Evolutionary conservation across 345 rosid genomes (phyloP), one percentile per base, ranked within the genome.

Genomic region (Ceriops zippeliana): DNA sequence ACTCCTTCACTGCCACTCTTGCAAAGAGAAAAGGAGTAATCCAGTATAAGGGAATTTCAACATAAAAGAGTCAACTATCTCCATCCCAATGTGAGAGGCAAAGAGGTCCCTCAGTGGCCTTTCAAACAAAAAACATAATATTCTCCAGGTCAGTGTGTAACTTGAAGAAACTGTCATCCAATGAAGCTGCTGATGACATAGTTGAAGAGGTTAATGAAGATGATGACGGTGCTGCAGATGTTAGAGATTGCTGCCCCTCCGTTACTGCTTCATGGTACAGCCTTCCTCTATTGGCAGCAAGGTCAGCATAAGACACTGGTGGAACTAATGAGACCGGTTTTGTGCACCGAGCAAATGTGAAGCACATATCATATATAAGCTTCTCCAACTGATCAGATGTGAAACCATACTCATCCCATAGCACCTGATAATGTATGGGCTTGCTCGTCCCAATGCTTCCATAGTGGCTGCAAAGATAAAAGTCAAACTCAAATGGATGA

Each of bases 371-470:
- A 56, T 89, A 93, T 31, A 86, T 90, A 32, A 93, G 85, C 77
- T 84, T 76, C 76, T 93, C 91, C 73, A 89, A 63, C 26, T 80
- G 72, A 57, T 93, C 96, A 0, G 98, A 89, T 6, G 82, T 63
- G 67, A 90, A 86, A 5, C 75, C 73, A 13, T 90, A 80, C 60
- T 90, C 96, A 46, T 92, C 96, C 92, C 90, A 89, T 3, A 92
- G 76, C 22, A 83, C 86, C 31, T 89, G 83, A 62, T 92, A 92
- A 63, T 90, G 98, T 0, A 91, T 87, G 0, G 98, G 96, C 80
- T 90, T 92, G 86, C 96, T 90, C 16, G 96, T 92, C 19, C 98
- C 96, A 0, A 87, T 72, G 64, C 91, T 82, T 62, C 96, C 96
- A 5, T 77, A 83, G 80, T 90, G 96, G 80, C 96, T 89, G 60